Conservation (phyloP, 1,284 basidiomycete genomes). For the Sparassis latifolia region DNA sequence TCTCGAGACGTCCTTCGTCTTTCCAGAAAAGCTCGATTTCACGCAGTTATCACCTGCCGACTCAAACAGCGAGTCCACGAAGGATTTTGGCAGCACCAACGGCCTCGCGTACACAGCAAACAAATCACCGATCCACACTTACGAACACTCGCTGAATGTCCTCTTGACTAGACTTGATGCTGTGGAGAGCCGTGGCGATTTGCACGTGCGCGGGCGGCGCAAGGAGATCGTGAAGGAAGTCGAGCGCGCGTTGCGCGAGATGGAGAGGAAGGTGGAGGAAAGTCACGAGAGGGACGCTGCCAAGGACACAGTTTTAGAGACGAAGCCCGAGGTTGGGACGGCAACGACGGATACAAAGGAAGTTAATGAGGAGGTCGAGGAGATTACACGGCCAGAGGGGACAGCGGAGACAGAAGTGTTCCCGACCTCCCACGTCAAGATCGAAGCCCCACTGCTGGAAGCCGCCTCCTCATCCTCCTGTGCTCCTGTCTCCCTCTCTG, state of each 20-base stretch:
- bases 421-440: too few relatives aligned
- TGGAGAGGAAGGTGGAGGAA: not conserved
- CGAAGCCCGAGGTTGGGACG: too few relatives aligned
- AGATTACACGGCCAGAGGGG: too few relatives aligned
- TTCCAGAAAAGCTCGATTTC: slow-evolving; percentile 29
- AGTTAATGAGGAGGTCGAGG: too few relatives aligned
- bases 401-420: too few relatives aligned
- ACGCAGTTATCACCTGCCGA: slow-evolving; percentile 6
- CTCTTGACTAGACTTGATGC: slow-evolving; percentile 61
- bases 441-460: too few relatives aligned
- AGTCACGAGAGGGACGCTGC: not conserved
- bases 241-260: slow-evolving; percentile 35
- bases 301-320: too few relatives aligned
- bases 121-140: slow-evolving; percentile 43
- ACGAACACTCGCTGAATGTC: slow-evolving; percentile 49
- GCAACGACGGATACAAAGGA: too few relatives aligned
- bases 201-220: slow-evolving; percentile 47
- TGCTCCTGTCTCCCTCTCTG: too few relatives aligned
- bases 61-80: slow-evolving; percentile 2
- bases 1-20: slow-evolving; percentile 24
- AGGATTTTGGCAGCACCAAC: slow-evolving; percentile 5
- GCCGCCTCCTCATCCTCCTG: too few relatives aligned
- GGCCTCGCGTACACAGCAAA: slow-evolving; percentile 30
- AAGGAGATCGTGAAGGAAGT: slow-evolving; percentile 53
- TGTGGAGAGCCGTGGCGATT: slow-evolving; percentile 58